phyloP scores from a whole-genome alignment of 1,139 yeast species.

The Blastobotrys apis region DNA sequence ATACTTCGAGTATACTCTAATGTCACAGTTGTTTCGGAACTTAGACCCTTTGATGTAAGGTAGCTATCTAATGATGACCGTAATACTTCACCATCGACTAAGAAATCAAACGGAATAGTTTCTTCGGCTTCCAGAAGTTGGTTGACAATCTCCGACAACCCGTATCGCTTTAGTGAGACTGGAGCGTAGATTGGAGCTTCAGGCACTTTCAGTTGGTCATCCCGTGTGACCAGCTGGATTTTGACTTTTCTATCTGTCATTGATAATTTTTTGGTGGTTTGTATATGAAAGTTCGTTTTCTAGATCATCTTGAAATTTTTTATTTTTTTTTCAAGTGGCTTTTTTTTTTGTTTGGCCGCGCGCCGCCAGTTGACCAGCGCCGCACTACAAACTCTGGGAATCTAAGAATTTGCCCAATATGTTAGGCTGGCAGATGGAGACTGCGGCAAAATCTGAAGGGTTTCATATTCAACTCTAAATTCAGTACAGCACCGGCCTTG shows the following conservation, averaged over 20 bases:
- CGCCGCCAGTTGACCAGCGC: too few relatives aligned
- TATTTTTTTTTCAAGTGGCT: too few relatives aligned
- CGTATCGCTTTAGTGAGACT: constrained; percentile 77
- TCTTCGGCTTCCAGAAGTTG: constrained; percentile 54
- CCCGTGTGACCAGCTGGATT: constrained; percentile 81
- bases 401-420: too few relatives aligned
- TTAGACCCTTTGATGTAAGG: constrained; percentile 67
- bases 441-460: too few relatives aligned
- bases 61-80: constrained; percentile 71
- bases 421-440: too few relatives aligned
- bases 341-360: too few relatives aligned
- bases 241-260: constrained; percentile 53
- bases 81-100: constrained; percentile 65
- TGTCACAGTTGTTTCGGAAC: constrained; percentile 73
- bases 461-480: too few relatives aligned
- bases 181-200: constrained; percentile 83
- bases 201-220: constrained; percentile 71
- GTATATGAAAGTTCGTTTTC: too few relatives aligned
- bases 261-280: too few relatives aligned
- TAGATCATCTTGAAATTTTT: too few relatives aligned
- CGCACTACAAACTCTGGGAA: too few relatives aligned
- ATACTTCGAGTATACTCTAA: constrained; percentile 90
- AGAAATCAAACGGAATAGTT: constrained; percentile 80
- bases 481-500: too few relatives aligned
- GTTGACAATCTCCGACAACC: constrained; percentile 91